A percentile compares a stretch with the other conserved stretches of the same genome.
Evolutionary conservation across 331 rosid species (phyloP).

Genomic region (Malus hybrid): DNA sequence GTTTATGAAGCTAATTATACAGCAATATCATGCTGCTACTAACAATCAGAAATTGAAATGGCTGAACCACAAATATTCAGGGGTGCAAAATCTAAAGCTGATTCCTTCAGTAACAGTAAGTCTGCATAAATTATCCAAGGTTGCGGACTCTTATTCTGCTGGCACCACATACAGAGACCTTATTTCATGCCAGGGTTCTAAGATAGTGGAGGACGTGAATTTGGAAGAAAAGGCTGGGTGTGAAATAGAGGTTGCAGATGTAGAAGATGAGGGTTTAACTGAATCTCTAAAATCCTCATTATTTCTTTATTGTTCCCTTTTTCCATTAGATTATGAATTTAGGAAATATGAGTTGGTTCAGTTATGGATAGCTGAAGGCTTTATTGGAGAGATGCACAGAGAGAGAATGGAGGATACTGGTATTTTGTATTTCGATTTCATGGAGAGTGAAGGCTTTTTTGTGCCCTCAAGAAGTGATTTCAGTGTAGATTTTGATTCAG

Average conservation of each 20-base stretch:
- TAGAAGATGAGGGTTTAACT: no score
- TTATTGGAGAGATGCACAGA: background rate
- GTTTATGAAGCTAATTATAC: no score
- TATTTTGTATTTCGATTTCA: background rate
- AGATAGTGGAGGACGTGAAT: background rate
- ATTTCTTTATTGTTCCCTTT: background rate
- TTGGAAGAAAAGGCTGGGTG: background rate
- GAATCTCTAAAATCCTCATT: background rate
- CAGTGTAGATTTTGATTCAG: background rate
- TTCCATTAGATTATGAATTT: conserved; percentile 1
- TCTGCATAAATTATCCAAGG: background rate
- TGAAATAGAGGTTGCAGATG: background rate
- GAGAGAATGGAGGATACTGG: background rate
- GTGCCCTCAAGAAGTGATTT: background rate
- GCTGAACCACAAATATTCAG: background rate
- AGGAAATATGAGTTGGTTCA: background rate
- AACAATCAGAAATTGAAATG: no score
- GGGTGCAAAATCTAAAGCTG: background rate
- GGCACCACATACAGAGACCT: background rate
- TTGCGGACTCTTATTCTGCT: background rate
- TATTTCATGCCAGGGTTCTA: background rate
- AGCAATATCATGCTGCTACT: no score
- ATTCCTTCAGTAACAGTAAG: background rate
- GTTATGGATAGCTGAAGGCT: conserved; percentile 16
- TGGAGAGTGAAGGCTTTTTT: background rate